Conservation (phyloP, 2,329 filamentous ascomycete species). For the Raffaelea ambrosiae region DNA sequence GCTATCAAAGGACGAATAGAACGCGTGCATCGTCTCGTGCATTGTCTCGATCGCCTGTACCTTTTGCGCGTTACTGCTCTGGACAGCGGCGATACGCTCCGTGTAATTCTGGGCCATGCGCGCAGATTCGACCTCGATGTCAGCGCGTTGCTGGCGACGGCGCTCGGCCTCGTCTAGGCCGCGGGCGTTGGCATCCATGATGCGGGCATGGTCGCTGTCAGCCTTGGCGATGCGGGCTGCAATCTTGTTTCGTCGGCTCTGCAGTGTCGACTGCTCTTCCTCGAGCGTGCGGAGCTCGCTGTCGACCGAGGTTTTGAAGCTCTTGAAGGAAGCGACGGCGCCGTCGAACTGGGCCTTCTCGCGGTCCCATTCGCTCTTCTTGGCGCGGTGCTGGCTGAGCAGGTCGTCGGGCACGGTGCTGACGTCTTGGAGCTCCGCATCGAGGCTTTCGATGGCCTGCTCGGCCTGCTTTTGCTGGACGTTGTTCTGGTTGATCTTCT, state of each 20-base stretch:
- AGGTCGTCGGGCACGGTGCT: conserved; percentile 58
- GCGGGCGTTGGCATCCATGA: conserved; percentile 59
- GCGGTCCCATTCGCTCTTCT: conserved; percentile 42
- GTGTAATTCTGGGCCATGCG: conserved; percentile 35
- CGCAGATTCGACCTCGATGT: conserved; percentile 36
- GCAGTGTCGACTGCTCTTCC: conserved; percentile 55
- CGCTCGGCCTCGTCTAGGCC: conserved; percentile 57
- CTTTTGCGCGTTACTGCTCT: conserved; percentile 27
- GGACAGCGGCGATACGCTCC: conserved; percentile 29
- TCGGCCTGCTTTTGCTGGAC: conserved; percentile 60
- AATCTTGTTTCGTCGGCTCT: conserved; percentile 65
- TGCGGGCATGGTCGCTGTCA: conserved; percentile 61
- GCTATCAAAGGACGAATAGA: conserved; percentile 32
- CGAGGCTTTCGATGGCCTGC: conserved; percentile 23
- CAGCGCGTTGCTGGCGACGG: conserved; percentile 40
- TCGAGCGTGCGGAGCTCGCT: conserved; percentile 54
- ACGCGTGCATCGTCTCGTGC: conserved; percentile 27
- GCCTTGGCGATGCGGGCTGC: conserved; percentile 63
- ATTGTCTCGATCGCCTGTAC: conserved; percentile 29
- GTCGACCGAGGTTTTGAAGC: conserved; percentile 53
- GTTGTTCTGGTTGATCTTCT: conserved; percentile 67
- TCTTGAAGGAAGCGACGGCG: conserved; percentile 44
- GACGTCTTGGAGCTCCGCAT: conserved; percentile 56
- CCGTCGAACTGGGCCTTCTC: conserved; percentile 55
- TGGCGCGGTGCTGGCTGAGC: conserved; percentile 43